A percentile compares a stretch with the other conserved stretches of the same genome.
phyloP scores from a whole-genome alignment of 2,329 filamentous ascomycete genomes.

The Aspergillus aculeatinus region DNA sequence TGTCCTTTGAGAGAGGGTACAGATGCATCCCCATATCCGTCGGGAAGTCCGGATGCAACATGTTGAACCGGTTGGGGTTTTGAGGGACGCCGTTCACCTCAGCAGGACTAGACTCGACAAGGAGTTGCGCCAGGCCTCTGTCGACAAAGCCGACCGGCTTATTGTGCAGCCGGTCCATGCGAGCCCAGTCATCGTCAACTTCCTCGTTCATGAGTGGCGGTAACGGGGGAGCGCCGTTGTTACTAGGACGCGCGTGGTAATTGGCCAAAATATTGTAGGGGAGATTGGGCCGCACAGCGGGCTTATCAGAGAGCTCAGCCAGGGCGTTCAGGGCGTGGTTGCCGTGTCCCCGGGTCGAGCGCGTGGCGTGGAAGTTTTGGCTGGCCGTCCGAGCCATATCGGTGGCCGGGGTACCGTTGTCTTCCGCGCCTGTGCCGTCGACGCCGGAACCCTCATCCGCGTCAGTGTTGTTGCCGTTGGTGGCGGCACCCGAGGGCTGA shows the following conservation, averaged over 20 bases:
- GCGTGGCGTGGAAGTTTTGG: conserved; percentile 57
- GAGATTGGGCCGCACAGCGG: conserved; percentile 45
- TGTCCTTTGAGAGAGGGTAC: conserved; percentile 31
- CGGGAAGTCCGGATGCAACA: conserved; percentile 47
- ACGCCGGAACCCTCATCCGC: conserved; percentile 37
- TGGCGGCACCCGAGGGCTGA: conserved; percentile 38
- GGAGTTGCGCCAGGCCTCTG: conserved; percentile 39
- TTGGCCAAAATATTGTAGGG: conserved; percentile 49
- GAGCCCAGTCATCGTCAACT: conserved; percentile 47
- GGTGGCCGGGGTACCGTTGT: conserved; percentile 44
- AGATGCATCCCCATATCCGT: conserved; percentile 45
- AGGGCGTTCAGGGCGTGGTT: conserved; percentile 56
- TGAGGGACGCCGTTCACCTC: conserved; percentile 32
- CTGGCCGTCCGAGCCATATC: conserved; percentile 63
- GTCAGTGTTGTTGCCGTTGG: conserved; percentile 44
- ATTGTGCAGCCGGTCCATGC: conserved; percentile 40
- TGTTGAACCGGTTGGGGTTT: conserved; percentile 38
- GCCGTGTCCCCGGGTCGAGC: conserved; percentile 52
- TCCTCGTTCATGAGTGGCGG: conserved; percentile 48
- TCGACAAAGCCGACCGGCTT: conserved; percentile 46
- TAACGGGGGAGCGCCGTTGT: conserved; percentile 42
- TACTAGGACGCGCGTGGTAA: conserved; percentile 45
- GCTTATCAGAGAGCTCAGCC: conserved; percentile 55
- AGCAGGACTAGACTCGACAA: conserved; percentile 33
- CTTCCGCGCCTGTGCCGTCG: conserved; percentile 42